Base-by-base conservation (phyloP, 352 stramenopile species). In the Pythium dissimile region DNA sequence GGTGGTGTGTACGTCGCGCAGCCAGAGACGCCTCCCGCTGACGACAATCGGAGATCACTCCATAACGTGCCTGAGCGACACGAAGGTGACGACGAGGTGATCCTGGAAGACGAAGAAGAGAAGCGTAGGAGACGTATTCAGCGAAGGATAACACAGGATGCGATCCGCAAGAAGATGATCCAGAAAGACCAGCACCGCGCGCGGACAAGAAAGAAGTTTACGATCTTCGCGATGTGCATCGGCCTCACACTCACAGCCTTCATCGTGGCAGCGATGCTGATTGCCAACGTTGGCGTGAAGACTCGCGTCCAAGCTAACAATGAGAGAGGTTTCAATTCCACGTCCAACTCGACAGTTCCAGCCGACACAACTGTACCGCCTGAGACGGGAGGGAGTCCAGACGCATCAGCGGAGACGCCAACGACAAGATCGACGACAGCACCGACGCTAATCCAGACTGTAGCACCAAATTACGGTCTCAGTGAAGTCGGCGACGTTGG, bases 191-290 rank as follows among this genome's bases (percentile, higher is more conserved):
- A 80, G 42, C 75, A 89, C 39, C 68, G 61, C 37, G 73, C 73
- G 9, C 66, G 73, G 43, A 77, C 77, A 26, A 75, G 77, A 23
- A 75, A 74, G 57, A 89, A 88, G 51, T 70, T 85, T 39, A 67
- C 70, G 27, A 60, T 85, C 18, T 89, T 88, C 50, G 59, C 77
- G 21, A 57, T 79, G 18, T 89, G 75, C 51, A 75, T 86, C 46
- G 63, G 66, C 9, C 53, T 86, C 18, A 86, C 75, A 37, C 67
- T 89, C 24, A 79, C 72, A 15, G 77, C 62, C 5, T 88, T 89
- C 62, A 70, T 88, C 45, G 67, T 72, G 6, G 80, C 73, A 0
- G 75, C 77, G n/a, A 56, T 89, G 27, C 55, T 84, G 20, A 86
- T 87, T 52, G 79, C 79, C 12, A 74, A 69, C 30, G 59, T 71